Percentiles rank a stretch among this genome's conserved stretches.
Evolutionary conservation across 768 basidiomycete species (phyloP).

Genomic region (Panaeolus cyanescens): DNA sequence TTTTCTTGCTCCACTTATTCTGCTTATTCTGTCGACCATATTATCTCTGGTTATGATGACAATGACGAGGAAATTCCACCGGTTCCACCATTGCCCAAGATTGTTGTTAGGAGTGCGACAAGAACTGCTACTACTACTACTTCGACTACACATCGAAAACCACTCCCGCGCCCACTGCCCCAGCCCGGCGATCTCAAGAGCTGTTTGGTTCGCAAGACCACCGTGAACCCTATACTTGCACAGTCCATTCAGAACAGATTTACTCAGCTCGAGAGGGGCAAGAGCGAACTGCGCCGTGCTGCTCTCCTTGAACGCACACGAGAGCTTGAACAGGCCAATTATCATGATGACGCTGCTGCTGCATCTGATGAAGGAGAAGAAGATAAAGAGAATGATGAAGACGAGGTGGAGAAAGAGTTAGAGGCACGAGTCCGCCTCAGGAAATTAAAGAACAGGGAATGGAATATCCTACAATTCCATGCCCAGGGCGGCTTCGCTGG

Average conservation of each 20-base stretch:
- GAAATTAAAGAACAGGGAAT: neutral
- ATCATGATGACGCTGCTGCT: neutral
- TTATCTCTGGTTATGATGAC: neutral
- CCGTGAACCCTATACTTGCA: neutral
- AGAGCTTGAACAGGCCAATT: neutral
- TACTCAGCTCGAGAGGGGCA: neutral
- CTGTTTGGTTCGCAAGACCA: neutral
- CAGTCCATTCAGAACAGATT: slow-evolving; percentile 1
- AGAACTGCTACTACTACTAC: no score
- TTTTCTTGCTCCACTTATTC: slow-evolving; percentile 3
- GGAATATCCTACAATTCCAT: neutral
- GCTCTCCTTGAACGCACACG: neutral
- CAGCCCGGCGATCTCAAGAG: neutral
- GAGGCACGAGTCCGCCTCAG: neutral
- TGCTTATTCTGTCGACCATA: neutral
- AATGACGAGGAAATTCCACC: neutral
- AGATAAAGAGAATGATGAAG: neutral
- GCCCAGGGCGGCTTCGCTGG: slow-evolving; percentile 2
- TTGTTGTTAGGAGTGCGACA: neutral
- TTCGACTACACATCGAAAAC: neutral
- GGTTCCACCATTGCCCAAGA: neutral
- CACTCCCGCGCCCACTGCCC: neutral
- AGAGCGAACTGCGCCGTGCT: neutral
- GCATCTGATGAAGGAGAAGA: no score
- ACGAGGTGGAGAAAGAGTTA: neutral